Percentiles rank a stretch among this genome's conserved stretches.
phyloP scores from a whole-genome alignment of 192 early-diverging fungal species.

The Coemansia asiatica region DNA sequence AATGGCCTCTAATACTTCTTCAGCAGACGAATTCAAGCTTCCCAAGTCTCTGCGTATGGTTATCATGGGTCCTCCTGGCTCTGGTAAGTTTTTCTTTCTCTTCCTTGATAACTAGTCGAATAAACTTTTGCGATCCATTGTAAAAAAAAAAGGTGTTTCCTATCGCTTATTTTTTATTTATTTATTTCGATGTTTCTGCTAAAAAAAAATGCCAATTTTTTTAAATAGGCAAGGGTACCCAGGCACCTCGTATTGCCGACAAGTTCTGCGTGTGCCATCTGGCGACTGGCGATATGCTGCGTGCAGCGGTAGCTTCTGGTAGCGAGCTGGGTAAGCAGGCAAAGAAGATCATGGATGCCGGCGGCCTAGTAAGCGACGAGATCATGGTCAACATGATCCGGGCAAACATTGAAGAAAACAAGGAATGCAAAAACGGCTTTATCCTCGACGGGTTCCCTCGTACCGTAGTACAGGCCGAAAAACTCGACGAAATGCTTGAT shows the following conservation, averaged over 20 bases:
- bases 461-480: slow-evolving; percentile 96
- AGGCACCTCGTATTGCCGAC: slow-evolving; percentile 95
- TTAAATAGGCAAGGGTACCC: slow-evolving; percentile 82
- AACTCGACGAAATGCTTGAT: slow-evolving; percentile 94
- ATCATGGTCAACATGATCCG: slow-evolving; percentile 97
- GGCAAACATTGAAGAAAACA: slow-evolving; percentile 93
- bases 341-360: slow-evolving; percentile 99
- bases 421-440: slow-evolving; percentile 96
- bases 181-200: too few relatives aligned
- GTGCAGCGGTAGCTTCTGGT: slow-evolving; percentile 90
- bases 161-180: background rate
- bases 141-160: too few relatives aligned
- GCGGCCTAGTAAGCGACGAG: slow-evolving; percentile 96
- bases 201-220: background rate
- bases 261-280: slow-evolving; percentile 96
- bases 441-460: slow-evolving; percentile 99
- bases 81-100: slow-evolving; percentile 58
- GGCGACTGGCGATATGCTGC: slow-evolving; percentile 98
- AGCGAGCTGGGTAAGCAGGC: slow-evolving; percentile 91
- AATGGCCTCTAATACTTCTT: slow-evolving; percentile 6
- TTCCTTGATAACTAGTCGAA: background rate
- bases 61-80: slow-evolving; percentile 92
- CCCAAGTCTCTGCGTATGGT: slow-evolving; percentile 66
- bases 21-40: slow-evolving; percentile 43
- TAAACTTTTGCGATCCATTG: too few relatives aligned